Evolutionary conservation across 2,329 filamentous ascomycete species (phyloP).

Genomic region (Mycosphaerella arachidis): DNA sequence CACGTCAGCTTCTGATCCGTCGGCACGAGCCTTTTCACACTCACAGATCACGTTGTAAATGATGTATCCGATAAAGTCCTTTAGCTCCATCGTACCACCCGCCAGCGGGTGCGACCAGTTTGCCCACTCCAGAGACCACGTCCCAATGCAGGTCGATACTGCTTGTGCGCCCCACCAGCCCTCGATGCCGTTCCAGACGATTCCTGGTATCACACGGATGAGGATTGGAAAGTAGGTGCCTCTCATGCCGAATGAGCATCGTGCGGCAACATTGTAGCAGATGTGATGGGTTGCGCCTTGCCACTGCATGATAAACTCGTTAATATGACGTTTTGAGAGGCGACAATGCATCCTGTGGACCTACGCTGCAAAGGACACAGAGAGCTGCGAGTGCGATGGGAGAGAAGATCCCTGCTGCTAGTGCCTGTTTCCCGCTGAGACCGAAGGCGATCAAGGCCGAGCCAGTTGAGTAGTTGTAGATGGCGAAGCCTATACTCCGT

Average conservation of each 20-base stretch:
- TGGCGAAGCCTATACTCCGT: no score
- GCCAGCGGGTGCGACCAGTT: slow-evolving; percentile 13
- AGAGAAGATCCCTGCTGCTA: slow-evolving; percentile 17
- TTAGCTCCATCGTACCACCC: slow-evolving; percentile 9
- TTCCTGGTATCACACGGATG: slow-evolving; percentile 13
- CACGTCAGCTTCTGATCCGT: neutral
- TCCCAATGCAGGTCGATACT: slow-evolving; percentile 13
- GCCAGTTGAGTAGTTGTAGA: no score
- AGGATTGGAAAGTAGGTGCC: slow-evolving; percentile 12
- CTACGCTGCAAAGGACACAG: slow-evolving; percentile 10
- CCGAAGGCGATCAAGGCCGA: slow-evolving; percentile 10
- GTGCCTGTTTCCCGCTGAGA: slow-evolving; percentile 15
- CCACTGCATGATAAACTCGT: neutral
- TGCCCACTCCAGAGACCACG: slow-evolving; percentile 13
- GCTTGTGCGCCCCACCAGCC: slow-evolving; percentile 15
- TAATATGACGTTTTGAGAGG: no score
- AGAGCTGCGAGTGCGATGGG: slow-evolving; percentile 12
- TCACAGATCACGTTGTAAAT: neutral
- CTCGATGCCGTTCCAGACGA: slow-evolving; percentile 16
- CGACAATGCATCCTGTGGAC: no score
- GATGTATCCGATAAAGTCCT: slow-evolving; percentile 13
- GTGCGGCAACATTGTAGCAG: slow-evolving; percentile 12
- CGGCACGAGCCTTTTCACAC: neutral
- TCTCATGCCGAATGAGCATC: slow-evolving; percentile 9
- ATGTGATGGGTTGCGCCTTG: slow-evolving; percentile 11